A percentile compares a stretch with the other conserved stretches of the same genome.
phyloP scores from a whole-genome alignment of 169 alveolate species.

The Plasmodium gallinaceum region DNA sequence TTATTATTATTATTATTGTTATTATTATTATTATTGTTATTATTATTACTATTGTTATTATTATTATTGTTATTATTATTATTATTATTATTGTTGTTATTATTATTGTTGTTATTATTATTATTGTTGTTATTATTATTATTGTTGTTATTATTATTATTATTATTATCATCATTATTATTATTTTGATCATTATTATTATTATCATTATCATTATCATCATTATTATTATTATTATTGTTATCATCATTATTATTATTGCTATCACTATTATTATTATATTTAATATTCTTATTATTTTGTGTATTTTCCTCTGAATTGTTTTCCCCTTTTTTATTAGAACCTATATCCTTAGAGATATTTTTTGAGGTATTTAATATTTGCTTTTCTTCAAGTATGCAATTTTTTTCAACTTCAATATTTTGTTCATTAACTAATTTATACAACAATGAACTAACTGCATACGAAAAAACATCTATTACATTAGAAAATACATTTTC shows the following conservation, averaged over 20 bases:
- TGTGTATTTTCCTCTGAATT: background rate
- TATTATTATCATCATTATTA: background rate
- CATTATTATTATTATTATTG: background rate
- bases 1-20: conserved; percentile 23
- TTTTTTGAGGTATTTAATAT: conserved; percentile 9
- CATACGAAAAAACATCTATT: conserved; percentile 47
- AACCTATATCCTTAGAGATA: conserved; percentile 16
- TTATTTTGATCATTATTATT: background rate
- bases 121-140: background rate
- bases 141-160: background rate
- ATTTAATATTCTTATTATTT: background rate
- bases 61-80: background rate
- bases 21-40: background rate
- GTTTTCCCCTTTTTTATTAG: conserved; percentile 10
- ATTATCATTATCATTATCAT: background rate
- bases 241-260: background rate
- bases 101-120: conserved; percentile 1
- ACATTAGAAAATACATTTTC: conserved; percentile 31
- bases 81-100: conserved; percentile 6
- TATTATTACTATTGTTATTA: background rate
- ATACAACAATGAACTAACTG: conserved; percentile 45
- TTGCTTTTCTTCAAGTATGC: conserved; percentile 26
- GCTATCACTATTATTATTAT: conserved; percentile 1
- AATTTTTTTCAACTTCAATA: conserved; percentile 29
- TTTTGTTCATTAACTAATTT: conserved; percentile 65